These are phyloP conservation scores for Physaria fendleri DNA, from an alignment of 345 rosid species.

Conservation along the genomic window DNA sequence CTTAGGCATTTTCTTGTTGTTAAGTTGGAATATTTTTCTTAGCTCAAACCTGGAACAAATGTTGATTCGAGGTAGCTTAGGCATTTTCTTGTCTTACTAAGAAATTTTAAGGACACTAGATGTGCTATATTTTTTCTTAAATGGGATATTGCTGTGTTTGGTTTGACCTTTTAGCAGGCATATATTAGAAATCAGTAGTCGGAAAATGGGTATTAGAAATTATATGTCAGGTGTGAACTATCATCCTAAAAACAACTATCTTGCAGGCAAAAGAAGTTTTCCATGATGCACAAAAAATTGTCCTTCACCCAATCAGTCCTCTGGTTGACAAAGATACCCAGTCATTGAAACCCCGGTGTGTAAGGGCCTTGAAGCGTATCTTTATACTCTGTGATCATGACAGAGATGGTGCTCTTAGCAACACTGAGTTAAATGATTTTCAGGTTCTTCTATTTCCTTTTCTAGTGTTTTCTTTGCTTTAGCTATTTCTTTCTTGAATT, in stretches of 20 bases:
- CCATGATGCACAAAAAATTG: constrained; percentile 95
- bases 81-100: background rate
- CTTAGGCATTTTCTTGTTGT: too few species aligned
- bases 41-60: background rate
- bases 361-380: constrained; percentile 92
- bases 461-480: too few species aligned
- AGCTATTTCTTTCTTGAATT: too few species aligned
- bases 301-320: constrained; percentile 92
- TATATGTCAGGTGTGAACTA: background rate
- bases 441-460: constrained; percentile 16
- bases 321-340: constrained; percentile 91
- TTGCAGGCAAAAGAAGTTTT: constrained; percentile 92
- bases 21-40: background rate
- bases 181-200: constrained; percentile 7
- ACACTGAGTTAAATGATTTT: constrained; percentile 83
- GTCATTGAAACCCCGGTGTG: constrained; percentile 84
- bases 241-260: background rate
- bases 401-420: constrained; percentile 92
- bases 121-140: background rate
- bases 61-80: background rate
- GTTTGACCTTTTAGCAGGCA: background rate
- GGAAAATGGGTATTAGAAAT: background rate
- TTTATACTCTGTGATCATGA: constrained; percentile 95
- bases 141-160: background rate
- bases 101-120: background rate